Evolutionary conservation across 2,329 filamentous ascomycete species (phyloP), one percentile per base, ranked within the genome.

Genomic region (Grosmannia huntii): DNA sequence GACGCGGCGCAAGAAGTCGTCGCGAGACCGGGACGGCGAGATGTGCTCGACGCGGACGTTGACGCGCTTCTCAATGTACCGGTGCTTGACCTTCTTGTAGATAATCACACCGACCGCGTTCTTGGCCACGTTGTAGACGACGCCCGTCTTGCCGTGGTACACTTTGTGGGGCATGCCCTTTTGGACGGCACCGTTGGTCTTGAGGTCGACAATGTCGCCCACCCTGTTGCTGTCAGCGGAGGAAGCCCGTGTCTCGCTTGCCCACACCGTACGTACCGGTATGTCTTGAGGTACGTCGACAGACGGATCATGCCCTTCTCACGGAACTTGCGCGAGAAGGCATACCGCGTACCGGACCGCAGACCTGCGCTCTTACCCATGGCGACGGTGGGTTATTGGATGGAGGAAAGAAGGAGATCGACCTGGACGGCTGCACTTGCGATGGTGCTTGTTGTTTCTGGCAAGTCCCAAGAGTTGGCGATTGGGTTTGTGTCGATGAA

Each of bases 61-160:
- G 82, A 99, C 86, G 76, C 94, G 92, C 90, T 99, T 99, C 89
- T 99, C 94, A 76, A 99, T 83, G 86, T 96, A 99, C 73, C 92
- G 89, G 87, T 97, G 94, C 80, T 91, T 90, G 75, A 99, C 94
- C 78, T 95, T 90, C 86, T 96, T 96, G 88, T 95, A 92, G 80
- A 99, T 89, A 80, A 99, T 96, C 77, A 99, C 88, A 72, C 94
- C 94, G 74, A 99, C 90, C 66, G 94, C 89, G 70, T 84, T 88
- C 86, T 96, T 96, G 79, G 92, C 94, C 71, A 99, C 94, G 83
- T 99, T 99, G 89, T 95, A 96, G 79, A 96, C 80, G 71, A 96
- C 89, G 74, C 90, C 90, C 65, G 91, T 96, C 89, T 97, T 97
- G 73, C 92, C 94, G 84, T 97, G 91, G 87, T 95, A 96, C 80